Conservation (phyloP, 2,329 filamentous ascomycete species). For the Monilinia aucupariae region DNA sequence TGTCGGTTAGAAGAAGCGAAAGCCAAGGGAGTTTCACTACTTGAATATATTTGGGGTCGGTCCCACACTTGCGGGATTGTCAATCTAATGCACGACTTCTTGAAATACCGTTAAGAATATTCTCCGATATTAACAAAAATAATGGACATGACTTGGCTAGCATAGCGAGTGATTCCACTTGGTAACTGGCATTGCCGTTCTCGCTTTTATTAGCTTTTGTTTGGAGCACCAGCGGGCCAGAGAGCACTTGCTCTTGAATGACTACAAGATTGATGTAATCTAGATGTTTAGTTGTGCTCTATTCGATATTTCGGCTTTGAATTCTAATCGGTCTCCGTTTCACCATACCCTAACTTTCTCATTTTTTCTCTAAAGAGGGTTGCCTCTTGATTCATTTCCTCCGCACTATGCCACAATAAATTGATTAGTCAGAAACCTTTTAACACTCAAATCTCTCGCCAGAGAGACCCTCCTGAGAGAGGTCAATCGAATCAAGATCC, state of each 20-base stretch:
- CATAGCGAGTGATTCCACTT: not conserved
- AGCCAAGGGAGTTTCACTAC: not conserved
- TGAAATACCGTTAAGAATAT: not conserved
- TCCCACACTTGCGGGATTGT: not conserved
- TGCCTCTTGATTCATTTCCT: constrained; percentile 78
- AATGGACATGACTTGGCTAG: not conserved
- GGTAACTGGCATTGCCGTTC: not conserved
- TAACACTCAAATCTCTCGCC: not conserved
- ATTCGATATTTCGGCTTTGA: not conserved
- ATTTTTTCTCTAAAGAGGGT: constrained; percentile 36
- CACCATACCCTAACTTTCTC: constrained; percentile 15
- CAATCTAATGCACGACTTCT: not conserved
- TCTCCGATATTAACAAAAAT: not conserved
- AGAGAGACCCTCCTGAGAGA: too few relatives aligned
- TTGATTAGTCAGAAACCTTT: not conserved
- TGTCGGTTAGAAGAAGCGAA: not conserved
- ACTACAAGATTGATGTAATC: not conserved
- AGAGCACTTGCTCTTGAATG: not conserved
- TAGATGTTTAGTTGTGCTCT: not conserved
- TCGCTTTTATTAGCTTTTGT: not conserved
- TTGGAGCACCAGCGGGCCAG: too few relatives aligned
- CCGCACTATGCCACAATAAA: constrained; percentile 40
- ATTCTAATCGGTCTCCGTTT: not conserved
- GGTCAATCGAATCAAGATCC: not conserved
- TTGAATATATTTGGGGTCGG: not conserved